Evolutionary conservation across 768 basidiomycete species (phyloP).

Genomic region (Xerocomellus dryophilus): DNA sequence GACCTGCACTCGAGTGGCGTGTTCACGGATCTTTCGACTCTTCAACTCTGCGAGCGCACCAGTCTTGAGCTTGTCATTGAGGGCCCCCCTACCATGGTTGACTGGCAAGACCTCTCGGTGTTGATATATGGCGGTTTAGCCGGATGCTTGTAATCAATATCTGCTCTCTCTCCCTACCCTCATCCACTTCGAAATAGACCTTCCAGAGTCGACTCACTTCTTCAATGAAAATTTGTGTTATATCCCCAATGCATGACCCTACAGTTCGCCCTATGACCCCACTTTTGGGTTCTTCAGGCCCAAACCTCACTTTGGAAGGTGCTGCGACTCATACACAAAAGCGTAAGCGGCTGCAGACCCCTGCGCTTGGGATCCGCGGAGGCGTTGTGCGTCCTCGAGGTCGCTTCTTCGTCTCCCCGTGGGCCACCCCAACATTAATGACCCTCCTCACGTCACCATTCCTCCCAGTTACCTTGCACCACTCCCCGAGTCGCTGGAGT

Average conservation of each 20-base stretch:
- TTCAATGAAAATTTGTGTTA: too few species aligned
- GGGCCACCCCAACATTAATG: conserved; percentile 68
- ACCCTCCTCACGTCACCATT: conserved; percentile 67
- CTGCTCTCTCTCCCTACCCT: conserved; percentile 52
- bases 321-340: conserved; percentile 53
- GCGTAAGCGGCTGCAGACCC: conserved; percentile 61
- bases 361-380: conserved; percentile 50
- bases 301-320: conserved; percentile 63
- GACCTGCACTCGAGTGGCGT: conserved; percentile 54
- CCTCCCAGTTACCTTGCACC: conserved; percentile 75
- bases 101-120: conserved; percentile 62
- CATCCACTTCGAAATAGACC: conserved; percentile 67
- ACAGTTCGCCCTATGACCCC: conserved; percentile 57
- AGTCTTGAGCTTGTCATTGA: conserved; percentile 36
- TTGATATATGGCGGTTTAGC: conserved; percentile 60
- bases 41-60: conserved; percentile 66
- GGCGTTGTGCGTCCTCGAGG: conserved; percentile 48
- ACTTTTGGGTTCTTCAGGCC: conserved; percentile 46
- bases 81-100: conserved; percentile 49
- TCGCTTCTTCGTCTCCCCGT: conserved; percentile 69
- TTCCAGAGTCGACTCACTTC: conserved; percentile 52
- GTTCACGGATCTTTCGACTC: conserved; percentile 54
- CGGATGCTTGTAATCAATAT: too few species aligned
- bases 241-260: conserved; percentile 32
- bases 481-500: conserved; percentile 63